Conservation (phyloP, 768 basidiomycete species). For the Russula abietina region DNA sequence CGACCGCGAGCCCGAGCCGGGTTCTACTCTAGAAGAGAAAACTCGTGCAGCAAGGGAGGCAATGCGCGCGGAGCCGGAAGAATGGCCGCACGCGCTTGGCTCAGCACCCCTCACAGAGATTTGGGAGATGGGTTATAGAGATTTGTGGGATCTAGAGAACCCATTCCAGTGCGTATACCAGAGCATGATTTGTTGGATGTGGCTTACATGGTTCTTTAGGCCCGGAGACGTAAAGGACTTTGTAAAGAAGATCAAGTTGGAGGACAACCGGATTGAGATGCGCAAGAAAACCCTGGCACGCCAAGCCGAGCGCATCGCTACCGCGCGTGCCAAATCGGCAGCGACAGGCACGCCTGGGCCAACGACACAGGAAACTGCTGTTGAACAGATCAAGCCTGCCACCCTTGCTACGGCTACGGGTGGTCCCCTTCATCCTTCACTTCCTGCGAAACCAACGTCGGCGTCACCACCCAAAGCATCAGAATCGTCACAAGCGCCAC, state of each 20-base stretch:
- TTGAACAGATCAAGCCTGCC: constrained; percentile 1
- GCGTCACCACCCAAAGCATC: constrained; percentile 29
- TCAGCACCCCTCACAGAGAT: constrained; percentile 70
- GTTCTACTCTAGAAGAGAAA: constrained; percentile 55
- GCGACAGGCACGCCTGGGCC: constrained; percentile 22
- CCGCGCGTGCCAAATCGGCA: constrained; percentile 41
- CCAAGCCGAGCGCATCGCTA: constrained; percentile 35
- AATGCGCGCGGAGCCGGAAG: constrained; percentile 51
- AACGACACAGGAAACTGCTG: constrained; percentile 25
- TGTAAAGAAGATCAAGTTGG: constrained; percentile 60
- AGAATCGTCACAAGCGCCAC: constrained; percentile 34
- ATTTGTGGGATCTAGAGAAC: constrained; percentile 53
- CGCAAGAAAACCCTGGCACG: constrained; percentile 39
- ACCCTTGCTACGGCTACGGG: constrained; percentile 19
- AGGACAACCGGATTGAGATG: constrained; percentile 56
- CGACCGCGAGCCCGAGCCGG: constrained; percentile 58
- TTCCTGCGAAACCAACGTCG: constrained; percentile 60
- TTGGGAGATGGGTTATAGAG: constrained; percentile 76
- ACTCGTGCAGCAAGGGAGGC: constrained; percentile 47
- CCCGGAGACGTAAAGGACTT: constrained; percentile 72
- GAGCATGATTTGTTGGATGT: neutral
- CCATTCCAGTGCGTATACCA: constrained; percentile 53
- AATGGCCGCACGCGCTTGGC: constrained; percentile 62
- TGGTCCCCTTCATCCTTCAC: constrained; percentile 24
- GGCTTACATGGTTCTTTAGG: constrained; percentile 35